These are phyloP conservation scores for Heteromeles arbutifolia DNA, from an alignment of 306 rosid species.

Conservation along the genomic window DNA sequence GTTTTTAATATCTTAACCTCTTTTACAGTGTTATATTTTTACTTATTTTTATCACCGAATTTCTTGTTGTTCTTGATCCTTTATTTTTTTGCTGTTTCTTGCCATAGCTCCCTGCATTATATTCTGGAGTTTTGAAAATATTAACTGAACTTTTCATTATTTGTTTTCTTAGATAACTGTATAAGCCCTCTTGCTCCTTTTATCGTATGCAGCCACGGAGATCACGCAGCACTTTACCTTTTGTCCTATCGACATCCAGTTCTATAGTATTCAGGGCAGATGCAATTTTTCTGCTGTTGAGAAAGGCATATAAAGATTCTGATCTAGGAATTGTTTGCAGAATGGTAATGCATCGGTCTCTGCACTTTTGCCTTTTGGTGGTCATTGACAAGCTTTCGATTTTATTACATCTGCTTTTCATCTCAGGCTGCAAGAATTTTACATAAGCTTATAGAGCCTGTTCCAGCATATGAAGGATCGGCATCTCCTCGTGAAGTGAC, in stretches of 20 bases:
- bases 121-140: neutral
- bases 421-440: constrained; percentile 76
- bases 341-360: constrained; percentile 46
- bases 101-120: neutral
- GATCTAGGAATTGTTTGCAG: constrained; percentile 75
- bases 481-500: constrained; percentile 41
- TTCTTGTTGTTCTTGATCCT: neutral
- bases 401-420: constrained; percentile 19
- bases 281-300: constrained; percentile 66
- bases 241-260: constrained; percentile 48
- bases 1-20: neutral
- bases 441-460: constrained; percentile 65
- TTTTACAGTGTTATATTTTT: neutral
- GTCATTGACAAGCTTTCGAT: constrained; percentile 7
- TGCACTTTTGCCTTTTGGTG: neutral
- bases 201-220: constrained; percentile 64
- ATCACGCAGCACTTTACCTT: constrained; percentile 61
- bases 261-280: constrained; percentile 70
- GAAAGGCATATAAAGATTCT: constrained; percentile 82
- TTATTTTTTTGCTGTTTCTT: neutral
- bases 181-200: constrained; percentile 5
- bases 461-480: constrained; percentile 40
- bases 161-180: neutral
- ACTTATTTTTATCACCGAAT: neutral
- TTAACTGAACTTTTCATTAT: neutral